phyloP scores from a whole-genome alignment of 176 grass and related monocot genomes.

The Chloris gayana region DNA sequence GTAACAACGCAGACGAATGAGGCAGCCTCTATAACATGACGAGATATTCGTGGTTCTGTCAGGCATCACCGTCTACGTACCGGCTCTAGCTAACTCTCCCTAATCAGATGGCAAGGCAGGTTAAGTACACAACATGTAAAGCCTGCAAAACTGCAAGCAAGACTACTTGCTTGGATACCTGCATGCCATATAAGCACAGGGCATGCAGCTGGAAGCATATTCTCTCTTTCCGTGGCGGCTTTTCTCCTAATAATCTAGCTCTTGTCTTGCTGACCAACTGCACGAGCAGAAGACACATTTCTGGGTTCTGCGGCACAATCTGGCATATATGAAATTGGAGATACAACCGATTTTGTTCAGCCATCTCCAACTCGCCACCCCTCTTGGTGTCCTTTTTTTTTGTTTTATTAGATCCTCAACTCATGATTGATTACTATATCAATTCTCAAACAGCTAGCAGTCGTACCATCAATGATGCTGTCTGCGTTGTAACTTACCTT shows the following conservation, averaged over 20 bases:
- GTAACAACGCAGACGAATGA: background rate
- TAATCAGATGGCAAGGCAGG: background rate
- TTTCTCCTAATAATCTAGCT: background rate
- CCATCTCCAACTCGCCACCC: slow-evolving; percentile 24
- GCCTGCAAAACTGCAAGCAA: background rate
- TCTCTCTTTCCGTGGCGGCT: background rate
- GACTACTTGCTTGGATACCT: background rate
- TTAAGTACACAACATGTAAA: background rate
- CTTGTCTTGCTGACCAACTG: background rate
- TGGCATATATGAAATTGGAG: background rate
- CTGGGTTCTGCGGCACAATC: background rate
- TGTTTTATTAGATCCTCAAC: slow-evolving; percentile 14
- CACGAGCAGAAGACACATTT: background rate
- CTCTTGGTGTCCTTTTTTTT: slow-evolving; percentile 2
- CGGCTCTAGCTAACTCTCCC: background rate
- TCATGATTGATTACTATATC: background rate
- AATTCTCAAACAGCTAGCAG: slow-evolving; percentile 10
- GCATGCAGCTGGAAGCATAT: background rate
- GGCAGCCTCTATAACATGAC: background rate
- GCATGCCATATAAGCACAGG: background rate
- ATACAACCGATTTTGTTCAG: slow-evolving; percentile 18
- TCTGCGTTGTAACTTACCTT: background rate
- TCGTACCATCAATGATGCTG: slow-evolving; percentile 19
- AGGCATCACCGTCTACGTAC: background rate
- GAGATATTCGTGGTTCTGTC: background rate